Evolutionary conservation across 23 red algal species (phyloP).

Genomic region (Gracilaria gracilis): DNA sequence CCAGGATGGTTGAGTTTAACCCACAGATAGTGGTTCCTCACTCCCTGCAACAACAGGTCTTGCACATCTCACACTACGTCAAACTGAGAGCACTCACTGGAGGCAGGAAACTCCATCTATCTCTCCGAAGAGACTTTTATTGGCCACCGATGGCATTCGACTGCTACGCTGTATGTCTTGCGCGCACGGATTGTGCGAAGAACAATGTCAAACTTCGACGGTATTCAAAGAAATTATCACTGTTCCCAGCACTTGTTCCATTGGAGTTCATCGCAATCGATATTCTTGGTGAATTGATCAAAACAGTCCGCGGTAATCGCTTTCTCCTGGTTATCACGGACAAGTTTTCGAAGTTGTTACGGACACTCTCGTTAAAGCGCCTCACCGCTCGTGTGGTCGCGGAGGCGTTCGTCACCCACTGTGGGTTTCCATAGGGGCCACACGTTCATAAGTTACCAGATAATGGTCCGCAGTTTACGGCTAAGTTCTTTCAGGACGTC

Average conservation of each 20-base stretch:
- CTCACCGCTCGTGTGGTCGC: conserved; percentile 5
- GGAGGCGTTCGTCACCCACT: background rate
- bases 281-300: conserved; percentile 33
- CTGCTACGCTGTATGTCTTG: too few species aligned
- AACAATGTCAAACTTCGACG: too few species aligned
- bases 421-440: background rate
- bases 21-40: conserved; percentile 35
- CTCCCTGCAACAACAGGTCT: conserved; percentile 3
- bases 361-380: background rate
- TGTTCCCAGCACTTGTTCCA: too few species aligned
- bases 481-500: too few species aligned
- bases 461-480: too few species aligned
- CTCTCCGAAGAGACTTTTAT: too few species aligned
- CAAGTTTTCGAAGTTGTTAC: conserved; percentile 20
- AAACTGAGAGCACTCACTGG: conserved; percentile 7
- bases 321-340: conserved; percentile 49
- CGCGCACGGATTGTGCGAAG: too few species aligned
- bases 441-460: too few species aligned
- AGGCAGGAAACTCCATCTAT: background rate
- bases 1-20: conserved; percentile 1
- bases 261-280: background rate
- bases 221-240: too few species aligned
- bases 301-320: background rate
- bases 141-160: too few species aligned
- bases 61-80: conserved; percentile 29